Percentiles rank a stretch among this genome's conserved stretches.
Conservation (phyloP, 192 early-diverging fungal species). For the Linnemannia schmuckeri region DNA sequence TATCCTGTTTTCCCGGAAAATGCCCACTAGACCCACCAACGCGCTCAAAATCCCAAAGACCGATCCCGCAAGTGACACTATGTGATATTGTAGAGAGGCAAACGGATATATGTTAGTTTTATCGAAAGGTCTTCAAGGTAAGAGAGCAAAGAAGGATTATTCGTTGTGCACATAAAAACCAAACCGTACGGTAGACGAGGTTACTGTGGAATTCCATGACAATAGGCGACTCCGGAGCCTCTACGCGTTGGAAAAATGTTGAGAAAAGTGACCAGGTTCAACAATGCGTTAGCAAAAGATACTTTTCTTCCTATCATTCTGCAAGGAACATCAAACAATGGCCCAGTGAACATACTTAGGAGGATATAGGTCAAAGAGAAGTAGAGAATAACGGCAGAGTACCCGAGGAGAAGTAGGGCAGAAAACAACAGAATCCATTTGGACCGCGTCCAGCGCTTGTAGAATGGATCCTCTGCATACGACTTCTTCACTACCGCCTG, state of each 20-base stretch:
- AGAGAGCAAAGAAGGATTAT: background rate
- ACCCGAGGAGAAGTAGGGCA: constrained; percentile 13
- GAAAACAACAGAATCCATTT: constrained; percentile 25
- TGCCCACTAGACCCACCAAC: constrained; percentile 42
- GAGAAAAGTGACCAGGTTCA: background rate
- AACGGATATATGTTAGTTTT: background rate
- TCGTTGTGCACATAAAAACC: background rate
- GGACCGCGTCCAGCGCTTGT: constrained; percentile 48
- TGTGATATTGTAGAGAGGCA: background rate
- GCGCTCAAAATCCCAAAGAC: constrained; percentile 27
- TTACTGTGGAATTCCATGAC: constrained; percentile 46
- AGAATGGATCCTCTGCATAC: constrained; percentile 39
- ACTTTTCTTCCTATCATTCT: background rate
- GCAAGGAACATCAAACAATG: no score
- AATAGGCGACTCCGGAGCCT: background rate
- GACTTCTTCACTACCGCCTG: constrained; percentile 39
- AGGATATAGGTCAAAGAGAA: constrained; percentile 9
- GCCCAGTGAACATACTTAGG: constrained; percentile 11
- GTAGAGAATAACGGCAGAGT: constrained; percentile 17
- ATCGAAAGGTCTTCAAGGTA: background rate
- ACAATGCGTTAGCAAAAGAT: background rate
- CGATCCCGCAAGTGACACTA: constrained; percentile 42
- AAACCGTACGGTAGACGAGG: constrained; percentile 37
- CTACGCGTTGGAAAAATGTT: background rate
- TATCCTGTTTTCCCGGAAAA: constrained; percentile 43